Evolutionary conservation across 1,284 basidiomycete genomes (phyloP).

Genomic region (Bondarzewia mesenterica): DNA sequence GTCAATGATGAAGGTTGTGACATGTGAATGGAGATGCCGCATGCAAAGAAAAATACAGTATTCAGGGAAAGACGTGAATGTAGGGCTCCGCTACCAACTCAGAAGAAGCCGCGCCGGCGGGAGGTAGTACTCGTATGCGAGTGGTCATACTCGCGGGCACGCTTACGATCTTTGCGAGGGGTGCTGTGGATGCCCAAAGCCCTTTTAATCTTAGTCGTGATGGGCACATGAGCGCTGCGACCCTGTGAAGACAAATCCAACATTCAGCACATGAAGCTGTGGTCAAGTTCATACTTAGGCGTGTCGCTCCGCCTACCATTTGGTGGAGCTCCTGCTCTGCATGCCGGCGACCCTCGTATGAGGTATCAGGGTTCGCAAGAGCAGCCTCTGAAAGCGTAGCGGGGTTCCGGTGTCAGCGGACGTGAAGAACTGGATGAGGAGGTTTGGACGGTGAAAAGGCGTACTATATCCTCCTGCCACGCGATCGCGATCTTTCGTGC

Average conservation of each 20-base stretch:
- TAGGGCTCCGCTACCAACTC: no score
- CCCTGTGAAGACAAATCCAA: constrained; percentile 22
- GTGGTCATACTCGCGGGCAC: neutral
- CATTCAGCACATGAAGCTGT: no score
- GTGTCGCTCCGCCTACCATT: constrained; percentile 38
- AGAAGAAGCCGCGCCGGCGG: neutral
- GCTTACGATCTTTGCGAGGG: constrained; percentile 19
- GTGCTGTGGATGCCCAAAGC: constrained; percentile 40
- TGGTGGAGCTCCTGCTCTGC: constrained; percentile 36
- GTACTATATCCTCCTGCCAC: constrained; percentile 42
- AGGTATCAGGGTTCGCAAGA: constrained; percentile 41
- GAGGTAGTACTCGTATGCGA: neutral
- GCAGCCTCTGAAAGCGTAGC: constrained; percentile 33
- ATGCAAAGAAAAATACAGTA: no score
- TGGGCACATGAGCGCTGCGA: constrained; percentile 35
- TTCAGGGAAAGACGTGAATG: neutral
- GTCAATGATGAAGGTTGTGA: no score
- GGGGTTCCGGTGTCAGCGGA: neutral
- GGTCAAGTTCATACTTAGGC: no score
- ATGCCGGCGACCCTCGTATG: constrained; percentile 31
- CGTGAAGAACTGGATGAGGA: no score
- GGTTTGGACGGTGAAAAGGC: no score
- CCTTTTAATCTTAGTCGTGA: constrained; percentile 45
- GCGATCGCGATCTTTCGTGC: constrained; percentile 33
- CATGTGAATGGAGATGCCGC: no score